These are phyloP conservation scores for Ophiocordyceps polyrhachis-furcata DNA, from an alignment of 2,329 filamentous ascomycete genomes.

Conservation along the genomic window DNA sequence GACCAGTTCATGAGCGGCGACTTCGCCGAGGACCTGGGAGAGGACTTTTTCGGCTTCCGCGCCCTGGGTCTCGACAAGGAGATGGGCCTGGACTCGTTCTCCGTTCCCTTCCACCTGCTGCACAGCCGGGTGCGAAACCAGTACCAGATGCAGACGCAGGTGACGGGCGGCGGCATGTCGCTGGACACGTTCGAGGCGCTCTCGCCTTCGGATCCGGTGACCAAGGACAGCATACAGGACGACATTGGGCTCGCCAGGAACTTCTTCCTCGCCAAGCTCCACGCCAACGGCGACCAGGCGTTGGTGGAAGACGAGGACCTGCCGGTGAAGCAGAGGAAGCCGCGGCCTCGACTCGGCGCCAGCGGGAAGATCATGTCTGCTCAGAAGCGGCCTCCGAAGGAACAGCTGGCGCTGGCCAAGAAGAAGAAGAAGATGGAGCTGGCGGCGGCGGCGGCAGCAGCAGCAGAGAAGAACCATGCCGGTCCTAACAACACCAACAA, in stretches of 20 bases:
- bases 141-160: slow-evolving; percentile 56
- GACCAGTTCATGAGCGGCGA: slow-evolving; percentile 94
- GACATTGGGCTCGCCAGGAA: slow-evolving; percentile 79
- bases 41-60: slow-evolving; percentile 98
- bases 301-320: slow-evolving; percentile 90
- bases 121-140: slow-evolving; percentile 78
- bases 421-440: slow-evolving; percentile 65
- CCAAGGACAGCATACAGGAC: slow-evolving; percentile 53
- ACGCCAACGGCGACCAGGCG: slow-evolving; percentile 61
- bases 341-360: slow-evolving; percentile 41
- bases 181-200: slow-evolving; percentile 48
- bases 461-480: slow-evolving; percentile 13
- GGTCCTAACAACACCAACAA: slow-evolving; percentile 18
- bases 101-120: slow-evolving; percentile 82
- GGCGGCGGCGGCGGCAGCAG: slow-evolving; percentile 29
- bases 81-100: slow-evolving; percentile 70
- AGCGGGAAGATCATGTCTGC: slow-evolving; percentile 77
- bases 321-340: slow-evolving; percentile 75
- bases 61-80: slow-evolving; percentile 84
- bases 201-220: slow-evolving; percentile 57
- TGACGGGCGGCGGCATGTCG: slow-evolving; percentile 38
- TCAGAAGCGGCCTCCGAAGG: slow-evolving; percentile 63
- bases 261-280: slow-evolving; percentile 81
- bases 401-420: slow-evolving; percentile 68
- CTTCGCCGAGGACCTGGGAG: slow-evolving; percentile 91